Conservation (phyloP, 768 basidiomycete species). For the Gymnopilus dilepis region DNA sequence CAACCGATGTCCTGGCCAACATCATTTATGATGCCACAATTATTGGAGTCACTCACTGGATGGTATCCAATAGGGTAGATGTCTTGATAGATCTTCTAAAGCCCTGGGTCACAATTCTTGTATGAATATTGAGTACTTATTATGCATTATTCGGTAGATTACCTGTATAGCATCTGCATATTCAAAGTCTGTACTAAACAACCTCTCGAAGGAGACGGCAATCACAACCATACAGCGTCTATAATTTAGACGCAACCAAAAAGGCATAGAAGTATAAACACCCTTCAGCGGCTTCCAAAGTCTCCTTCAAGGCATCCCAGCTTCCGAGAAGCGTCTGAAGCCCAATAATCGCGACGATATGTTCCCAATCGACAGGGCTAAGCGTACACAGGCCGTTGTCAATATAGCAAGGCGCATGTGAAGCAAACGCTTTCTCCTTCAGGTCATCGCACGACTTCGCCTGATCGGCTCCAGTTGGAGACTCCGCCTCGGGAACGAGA, state of each 20-base stretch:
- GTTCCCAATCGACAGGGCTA: slow-evolving; percentile 39
- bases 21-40: slow-evolving; percentile 31
- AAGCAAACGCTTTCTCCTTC: slow-evolving; percentile 42
- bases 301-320: slow-evolving; percentile 35
- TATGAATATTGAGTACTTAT: not conserved
- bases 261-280: slow-evolving; percentile 31
- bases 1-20: slow-evolving; percentile 26
- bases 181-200: too few species aligned
- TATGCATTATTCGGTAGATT: too few species aligned
- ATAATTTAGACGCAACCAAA: not conserved
- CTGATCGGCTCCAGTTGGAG: slow-evolving; percentile 9
- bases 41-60: slow-evolving; percentile 30
- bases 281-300: slow-evolving; percentile 32
- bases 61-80: slow-evolving; percentile 23
- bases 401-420: slow-evolving; percentile 48
- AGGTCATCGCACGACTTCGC: slow-evolving; percentile 36
- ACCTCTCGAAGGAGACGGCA: too few species aligned
- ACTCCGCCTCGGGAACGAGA: slow-evolving; percentile 42
- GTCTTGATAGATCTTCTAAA: slow-evolving; percentile 21
- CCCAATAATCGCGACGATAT: slow-evolving; percentile 41
- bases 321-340: slow-evolving; percentile 36
- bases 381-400: slow-evolving; percentile 48
- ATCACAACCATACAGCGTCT: too few species aligned
- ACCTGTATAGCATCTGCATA: too few species aligned
- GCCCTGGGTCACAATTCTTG: slow-evolving; percentile 16